Percentiles rank a stretch among this genome's conserved stretches.
phyloP scores from a whole-genome alignment of 768 basidiomycete genomes.

The Mycena vitilis region DNA sequence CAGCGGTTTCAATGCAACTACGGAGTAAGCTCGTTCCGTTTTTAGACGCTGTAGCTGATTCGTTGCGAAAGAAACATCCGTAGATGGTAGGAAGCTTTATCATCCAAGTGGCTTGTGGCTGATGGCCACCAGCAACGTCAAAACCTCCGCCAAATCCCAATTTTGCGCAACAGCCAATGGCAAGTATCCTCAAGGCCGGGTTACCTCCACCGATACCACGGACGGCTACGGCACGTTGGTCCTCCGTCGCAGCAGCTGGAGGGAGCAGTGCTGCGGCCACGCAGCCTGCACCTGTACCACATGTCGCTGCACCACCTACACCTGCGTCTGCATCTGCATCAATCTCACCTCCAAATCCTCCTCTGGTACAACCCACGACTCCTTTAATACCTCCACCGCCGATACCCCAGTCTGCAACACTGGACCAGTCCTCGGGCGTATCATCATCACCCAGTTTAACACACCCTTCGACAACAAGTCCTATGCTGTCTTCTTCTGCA shows the following conservation, averaged over 20 bases:
- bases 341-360: constrained; percentile 47
- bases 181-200: constrained; percentile 80
- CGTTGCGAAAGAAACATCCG: constrained; percentile 67
- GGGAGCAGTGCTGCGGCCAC: constrained; percentile 55
- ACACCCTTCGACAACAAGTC: constrained; percentile 86
- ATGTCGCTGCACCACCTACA: constrained; percentile 42
- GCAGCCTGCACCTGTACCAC: constrained; percentile 36
- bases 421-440: constrained; percentile 56
- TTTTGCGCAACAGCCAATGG: constrained; percentile 82
- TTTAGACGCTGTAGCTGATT: constrained; percentile 32
- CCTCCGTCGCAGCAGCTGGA: constrained; percentile 85
- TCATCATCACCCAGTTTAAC: constrained; percentile 85
- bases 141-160: constrained; percentile 87
- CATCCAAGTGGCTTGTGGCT: constrained; percentile 22
- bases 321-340: constrained; percentile 36
- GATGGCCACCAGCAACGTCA: constrained; percentile 47
- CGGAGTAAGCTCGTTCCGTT: constrained; percentile 68
- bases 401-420: constrained; percentile 44
- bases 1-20: constrained; percentile 67
- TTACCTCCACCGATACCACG: constrained; percentile 67
- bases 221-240: constrained; percentile 76
- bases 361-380: constrained; percentile 49
- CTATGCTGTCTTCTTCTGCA: constrained; percentile 82
- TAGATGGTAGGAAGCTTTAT: constrained; percentile 64
- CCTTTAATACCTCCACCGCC: constrained; percentile 55